phyloP scores from a whole-genome alignment of 495 filamentous ascomycete genomes.

The Penicillium egyptiacum region DNA sequence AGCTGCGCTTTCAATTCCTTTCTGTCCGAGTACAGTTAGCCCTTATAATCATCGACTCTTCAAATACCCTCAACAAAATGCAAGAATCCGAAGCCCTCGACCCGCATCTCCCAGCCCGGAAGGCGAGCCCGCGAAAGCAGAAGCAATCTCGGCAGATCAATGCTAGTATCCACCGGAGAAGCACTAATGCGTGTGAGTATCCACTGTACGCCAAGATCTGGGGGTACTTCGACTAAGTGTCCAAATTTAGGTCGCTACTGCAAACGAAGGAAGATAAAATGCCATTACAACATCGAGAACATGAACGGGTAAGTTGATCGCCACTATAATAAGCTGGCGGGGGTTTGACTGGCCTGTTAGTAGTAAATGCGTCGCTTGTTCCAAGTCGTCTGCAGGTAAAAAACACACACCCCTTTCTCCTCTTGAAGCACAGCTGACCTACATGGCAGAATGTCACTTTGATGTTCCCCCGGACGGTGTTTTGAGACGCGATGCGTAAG shows the following conservation, averaged over 20 bases:
- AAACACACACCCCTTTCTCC: not conserved
- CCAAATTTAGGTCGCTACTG: slow-evolving; percentile 11
- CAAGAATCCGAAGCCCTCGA: not conserved
- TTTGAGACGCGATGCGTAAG: slow-evolving; percentile 13
- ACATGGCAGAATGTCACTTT: slow-evolving; percentile 11
- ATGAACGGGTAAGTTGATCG: slow-evolving; percentile 2
- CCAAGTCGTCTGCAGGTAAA: slow-evolving; percentile 7
- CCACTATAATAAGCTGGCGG: not conserved
- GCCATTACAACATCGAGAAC: slow-evolving; percentile 13
- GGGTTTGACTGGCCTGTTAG: not conserved
- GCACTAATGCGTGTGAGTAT: slow-evolving; percentile 18
- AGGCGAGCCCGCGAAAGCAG: not conserved
- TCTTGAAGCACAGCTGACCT: not conserved
- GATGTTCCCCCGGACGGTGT: slow-evolving; percentile 18
- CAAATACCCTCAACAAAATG: not conserved
- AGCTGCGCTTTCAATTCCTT: too few species aligned
- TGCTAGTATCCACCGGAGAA: slow-evolving; percentile 5
- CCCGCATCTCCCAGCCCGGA: not conserved
- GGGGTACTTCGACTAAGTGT: not conserved
- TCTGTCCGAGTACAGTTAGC: too few species aligned
- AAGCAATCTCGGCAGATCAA: not conserved
- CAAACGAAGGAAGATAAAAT: slow-evolving; percentile 20
- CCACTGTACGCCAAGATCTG: not conserved
- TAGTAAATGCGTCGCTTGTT: slow-evolving; percentile 16
- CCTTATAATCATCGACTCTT: too few species aligned